Evolutionary conservation across 306 rosid genomes (phyloP).

Genomic region (Vigna hirtella): DNA sequence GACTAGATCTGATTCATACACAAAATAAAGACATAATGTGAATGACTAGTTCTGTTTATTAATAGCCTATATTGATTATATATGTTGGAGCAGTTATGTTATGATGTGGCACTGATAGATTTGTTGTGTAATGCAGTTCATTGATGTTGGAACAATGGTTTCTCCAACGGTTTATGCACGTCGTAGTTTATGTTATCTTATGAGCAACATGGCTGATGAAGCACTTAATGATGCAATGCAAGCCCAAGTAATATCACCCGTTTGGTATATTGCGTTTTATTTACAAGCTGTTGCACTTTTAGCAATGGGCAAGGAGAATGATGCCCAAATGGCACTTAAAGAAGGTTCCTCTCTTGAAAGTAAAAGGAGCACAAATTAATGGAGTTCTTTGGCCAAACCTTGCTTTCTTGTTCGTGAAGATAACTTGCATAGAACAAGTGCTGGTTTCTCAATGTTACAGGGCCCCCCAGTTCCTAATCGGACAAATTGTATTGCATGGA

Average conservation of each 20-base stretch:
- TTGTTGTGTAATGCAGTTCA: conserved; percentile 68
- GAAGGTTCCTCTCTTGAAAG: conserved; percentile 81
- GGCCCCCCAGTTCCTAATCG: conserved; percentile 42
- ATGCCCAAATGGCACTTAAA: conserved; percentile 81
- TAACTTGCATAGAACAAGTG: conserved; percentile 43
- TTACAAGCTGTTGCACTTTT: conserved; percentile 79
- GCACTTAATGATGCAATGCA: conserved; percentile 85
- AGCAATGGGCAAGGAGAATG: conserved; percentile 62
- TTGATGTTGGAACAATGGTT: conserved; percentile 84
- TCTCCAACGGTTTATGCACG: conserved; percentile 95
- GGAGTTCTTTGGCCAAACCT: conserved; percentile 23
- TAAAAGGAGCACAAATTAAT: conserved; percentile 56
- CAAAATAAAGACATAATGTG: not conserved
- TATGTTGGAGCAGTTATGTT: conserved; percentile 23
- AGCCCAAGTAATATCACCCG: conserved; percentile 78
- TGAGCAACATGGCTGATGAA: conserved; percentile 77
- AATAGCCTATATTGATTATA: not conserved
- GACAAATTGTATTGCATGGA: conserved; percentile 35
- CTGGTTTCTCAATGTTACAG: conserved; percentile 52
- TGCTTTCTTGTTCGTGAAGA: conserved; percentile 44
- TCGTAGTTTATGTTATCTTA: conserved; percentile 80
- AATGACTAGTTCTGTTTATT: not conserved
- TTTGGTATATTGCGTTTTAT: conserved; percentile 86
- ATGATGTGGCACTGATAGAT: conserved; percentile 46
- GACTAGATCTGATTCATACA: not conserved